Percentiles rank a stretch among this genome's conserved stretches.
These are phyloP conservation scores for Penicillium longicatenatum DNA, from an alignment of 495 filamentous ascomycete genomes.

Conservation along the genomic window DNA sequence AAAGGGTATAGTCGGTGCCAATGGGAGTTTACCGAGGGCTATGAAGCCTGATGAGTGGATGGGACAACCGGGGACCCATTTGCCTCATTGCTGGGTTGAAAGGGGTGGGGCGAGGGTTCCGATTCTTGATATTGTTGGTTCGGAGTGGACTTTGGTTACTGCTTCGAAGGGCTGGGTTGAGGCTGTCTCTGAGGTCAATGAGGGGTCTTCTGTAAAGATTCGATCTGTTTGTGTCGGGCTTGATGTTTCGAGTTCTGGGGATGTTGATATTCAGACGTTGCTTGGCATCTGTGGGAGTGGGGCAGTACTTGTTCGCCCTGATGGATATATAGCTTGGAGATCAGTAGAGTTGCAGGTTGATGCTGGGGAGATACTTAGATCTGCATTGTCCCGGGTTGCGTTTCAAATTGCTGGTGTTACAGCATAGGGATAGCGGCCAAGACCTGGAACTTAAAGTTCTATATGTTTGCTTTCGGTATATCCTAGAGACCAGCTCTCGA, in stretches of 20 bases:
- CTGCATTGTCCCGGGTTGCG: constrained; percentile 7
- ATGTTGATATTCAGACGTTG: constrained; percentile 10
- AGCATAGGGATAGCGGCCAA: too few species aligned
- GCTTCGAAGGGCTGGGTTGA: constrained; percentile 14
- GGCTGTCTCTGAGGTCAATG: constrained; percentile 8
- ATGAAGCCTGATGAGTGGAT: constrained; percentile 31
- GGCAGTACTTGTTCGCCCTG: constrained; percentile 28
- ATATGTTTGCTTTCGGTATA: too few species aligned
- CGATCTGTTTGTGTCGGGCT: constrained; percentile 15
- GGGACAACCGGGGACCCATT: constrained; percentile 32
- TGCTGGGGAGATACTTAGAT: background rate
- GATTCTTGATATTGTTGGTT: constrained; percentile 20
- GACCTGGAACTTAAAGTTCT: background rate
- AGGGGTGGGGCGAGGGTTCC: constrained; percentile 19
- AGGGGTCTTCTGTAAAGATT: constrained; percentile 5
- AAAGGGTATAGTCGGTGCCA: constrained; percentile 16
- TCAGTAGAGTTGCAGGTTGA: constrained; percentile 10
- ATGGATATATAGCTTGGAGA: constrained; percentile 37
- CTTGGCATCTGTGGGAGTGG: constrained; percentile 24
- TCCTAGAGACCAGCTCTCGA: too few species aligned
- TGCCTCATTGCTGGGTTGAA: constrained; percentile 27
- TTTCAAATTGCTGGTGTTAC: constrained; percentile 1
- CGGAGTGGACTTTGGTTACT: constrained; percentile 22
- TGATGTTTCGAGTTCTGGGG: constrained; percentile 9
- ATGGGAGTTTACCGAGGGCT: constrained; percentile 17